phyloP scores from a whole-genome alignment of 306 rosid genomes.

The apple (Malus domestica) region DNA sequence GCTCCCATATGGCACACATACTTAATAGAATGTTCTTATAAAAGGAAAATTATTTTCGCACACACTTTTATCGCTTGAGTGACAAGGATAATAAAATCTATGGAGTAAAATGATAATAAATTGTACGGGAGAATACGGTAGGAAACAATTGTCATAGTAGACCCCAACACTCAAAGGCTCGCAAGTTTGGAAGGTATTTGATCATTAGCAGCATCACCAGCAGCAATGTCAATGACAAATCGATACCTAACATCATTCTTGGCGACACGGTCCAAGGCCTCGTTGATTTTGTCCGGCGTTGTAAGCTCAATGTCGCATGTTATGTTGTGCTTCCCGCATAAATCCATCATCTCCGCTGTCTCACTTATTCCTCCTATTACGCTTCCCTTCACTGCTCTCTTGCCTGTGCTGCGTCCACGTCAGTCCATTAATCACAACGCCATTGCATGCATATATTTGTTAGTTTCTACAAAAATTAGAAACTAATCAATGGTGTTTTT shows the following conservation, averaged over 20 bases:
- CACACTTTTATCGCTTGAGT: too few relatives aligned
- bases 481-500: not conserved
- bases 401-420: conserved; percentile 20
- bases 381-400: conserved; percentile 63
- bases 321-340: conserved; percentile 56
- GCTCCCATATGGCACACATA: not conserved
- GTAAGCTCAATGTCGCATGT: conserved; percentile 54
- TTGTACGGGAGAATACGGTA: too few relatives aligned
- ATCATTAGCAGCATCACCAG: not conserved
- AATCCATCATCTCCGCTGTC: conserved; percentile 59
- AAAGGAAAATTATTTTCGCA: too few relatives aligned
- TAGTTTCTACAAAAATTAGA: not conserved
- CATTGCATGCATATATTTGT: not conserved
- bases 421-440: not conserved
- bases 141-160: too few relatives aligned
- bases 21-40: too few relatives aligned
- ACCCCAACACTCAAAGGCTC: not conserved
- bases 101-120: too few relatives aligned
- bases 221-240: conserved; percentile 58
- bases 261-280: conserved; percentile 43
- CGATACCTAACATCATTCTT: conserved; percentile 61
- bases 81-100: too few relatives aligned
- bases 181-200: not conserved
- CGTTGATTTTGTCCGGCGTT: conserved; percentile 34
- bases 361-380: conserved; percentile 69